Evolutionary conservation across 176 grass and related monocot genomes (phyloP).

Genomic region (Juncus inflexus): DNA sequence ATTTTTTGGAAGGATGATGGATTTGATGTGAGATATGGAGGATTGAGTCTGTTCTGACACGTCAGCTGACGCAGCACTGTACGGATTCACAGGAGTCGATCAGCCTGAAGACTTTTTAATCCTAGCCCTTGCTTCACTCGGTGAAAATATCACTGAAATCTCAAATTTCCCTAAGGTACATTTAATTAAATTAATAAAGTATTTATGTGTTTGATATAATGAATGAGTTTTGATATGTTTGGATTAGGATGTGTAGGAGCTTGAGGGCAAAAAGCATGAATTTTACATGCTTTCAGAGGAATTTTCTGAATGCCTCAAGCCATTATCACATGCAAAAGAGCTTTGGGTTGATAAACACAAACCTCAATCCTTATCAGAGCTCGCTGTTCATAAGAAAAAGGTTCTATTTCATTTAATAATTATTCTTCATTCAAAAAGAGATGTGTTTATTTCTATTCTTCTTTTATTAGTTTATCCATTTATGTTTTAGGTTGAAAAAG

Average conservation of each 20-base stretch:
- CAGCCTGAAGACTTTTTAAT: slow-evolving; percentile 60
- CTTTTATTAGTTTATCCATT: background rate
- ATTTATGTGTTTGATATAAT: background rate
- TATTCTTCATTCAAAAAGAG: background rate
- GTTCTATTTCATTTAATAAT: slow-evolving; percentile 36
- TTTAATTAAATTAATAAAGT: no score
- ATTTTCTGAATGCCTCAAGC: slow-evolving; percentile 69
- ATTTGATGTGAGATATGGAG: slow-evolving; percentile 56
- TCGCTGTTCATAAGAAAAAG: slow-evolving; percentile 95
- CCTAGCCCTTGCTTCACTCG: slow-evolving; percentile 53
- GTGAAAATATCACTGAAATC: slow-evolving; percentile 51
- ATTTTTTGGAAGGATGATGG: slow-evolving; percentile 46
- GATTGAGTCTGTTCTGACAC: slow-evolving; percentile 59
- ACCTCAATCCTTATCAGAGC: slow-evolving; percentile 57
- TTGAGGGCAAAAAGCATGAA: slow-evolving; percentile 72
- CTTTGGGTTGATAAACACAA: slow-evolving; percentile 94
- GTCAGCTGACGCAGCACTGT: slow-evolving; percentile 55
- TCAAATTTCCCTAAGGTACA: slow-evolving; percentile 31
- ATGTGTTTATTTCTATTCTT: slow-evolving; percentile 17
- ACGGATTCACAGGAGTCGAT: slow-evolving; percentile 70
- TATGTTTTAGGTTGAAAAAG: slow-evolving; percentile 73
- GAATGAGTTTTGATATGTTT: no score
- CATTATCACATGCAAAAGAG: slow-evolving; percentile 46
- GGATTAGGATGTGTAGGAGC: slow-evolving; percentile 30
- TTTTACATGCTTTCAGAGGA: slow-evolving; percentile 88